These are phyloP conservation scores for Epicoccum sorghinum DNA, from an alignment of 2,329 filamentous ascomycete species.

Conservation along the genomic window DNA sequence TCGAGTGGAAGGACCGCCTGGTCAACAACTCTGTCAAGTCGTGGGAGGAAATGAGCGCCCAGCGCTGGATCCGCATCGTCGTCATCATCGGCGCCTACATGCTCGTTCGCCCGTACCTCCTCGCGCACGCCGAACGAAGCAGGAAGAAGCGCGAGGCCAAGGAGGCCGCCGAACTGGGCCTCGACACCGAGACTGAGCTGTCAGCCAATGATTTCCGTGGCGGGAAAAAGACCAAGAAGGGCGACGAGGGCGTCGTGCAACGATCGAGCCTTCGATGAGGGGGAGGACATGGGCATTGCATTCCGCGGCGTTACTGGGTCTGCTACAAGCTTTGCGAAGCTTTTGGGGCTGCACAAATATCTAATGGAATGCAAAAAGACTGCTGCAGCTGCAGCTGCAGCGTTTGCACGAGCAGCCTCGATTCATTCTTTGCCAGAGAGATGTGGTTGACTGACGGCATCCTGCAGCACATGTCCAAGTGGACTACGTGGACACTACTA, in stretches of 20 bases:
- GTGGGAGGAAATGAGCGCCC: slow-evolving; percentile 51
- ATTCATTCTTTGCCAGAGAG: slow-evolving; percentile 8
- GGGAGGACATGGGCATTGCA: slow-evolving; percentile 9
- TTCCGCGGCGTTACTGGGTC: slow-evolving; percentile 20
- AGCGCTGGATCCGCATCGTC: slow-evolving; percentile 69
- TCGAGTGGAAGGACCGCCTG: slow-evolving; percentile 46
- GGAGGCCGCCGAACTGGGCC: slow-evolving; percentile 49
- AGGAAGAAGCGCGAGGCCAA: slow-evolving; percentile 69
- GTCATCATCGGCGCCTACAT: slow-evolving; percentile 75
- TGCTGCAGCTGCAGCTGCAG: slow-evolving; percentile 4
- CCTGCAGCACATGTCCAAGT: neutral
- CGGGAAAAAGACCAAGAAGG: slow-evolving; percentile 48
- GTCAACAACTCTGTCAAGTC: slow-evolving; percentile 51
- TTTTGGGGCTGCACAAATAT: slow-evolving; percentile 24
- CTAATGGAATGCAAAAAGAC: slow-evolving; percentile 20
- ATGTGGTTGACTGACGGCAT: neutral
- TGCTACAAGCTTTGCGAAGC: slow-evolving; percentile 29
- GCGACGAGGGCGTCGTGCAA: slow-evolving; percentile 73
- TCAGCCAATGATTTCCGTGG: slow-evolving; percentile 44
- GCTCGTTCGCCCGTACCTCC: slow-evolving; percentile 72
- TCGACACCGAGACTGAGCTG: slow-evolving; percentile 36
- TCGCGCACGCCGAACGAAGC: slow-evolving; percentile 68
- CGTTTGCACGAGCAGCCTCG: slow-evolving; percentile 8
- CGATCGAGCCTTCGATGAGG: slow-evolving; percentile 60
- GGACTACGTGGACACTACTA: neutral